A percentile compares a stretch with the other conserved stretches of the same genome.
phyloP scores from a whole-genome alignment of 495 filamentous ascomycete species.

The Astrothelium subdiscretum region DNA sequence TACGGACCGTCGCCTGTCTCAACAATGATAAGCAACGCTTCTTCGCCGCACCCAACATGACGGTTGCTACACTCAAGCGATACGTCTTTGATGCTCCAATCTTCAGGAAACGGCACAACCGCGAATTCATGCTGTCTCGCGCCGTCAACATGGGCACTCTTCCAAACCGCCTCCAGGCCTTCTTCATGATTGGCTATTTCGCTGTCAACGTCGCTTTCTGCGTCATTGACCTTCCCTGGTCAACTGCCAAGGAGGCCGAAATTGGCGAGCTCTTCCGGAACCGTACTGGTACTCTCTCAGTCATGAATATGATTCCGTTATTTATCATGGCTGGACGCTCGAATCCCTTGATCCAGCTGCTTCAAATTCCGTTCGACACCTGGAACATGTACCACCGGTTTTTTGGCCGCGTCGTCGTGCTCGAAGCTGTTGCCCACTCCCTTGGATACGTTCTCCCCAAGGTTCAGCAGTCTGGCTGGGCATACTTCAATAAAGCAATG shows the following conservation, averaged over 20 bases:
- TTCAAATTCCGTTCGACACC: constrained; percentile 88
- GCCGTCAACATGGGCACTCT: constrained; percentile 76
- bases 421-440: constrained; percentile 68
- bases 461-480: constrained; percentile 43
- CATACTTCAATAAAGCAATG: constrained; percentile 39
- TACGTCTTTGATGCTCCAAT: constrained; percentile 77
- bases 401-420: constrained; percentile 76
- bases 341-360: constrained; percentile 56
- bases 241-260: constrained; percentile 32
- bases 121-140: constrained; percentile 66
- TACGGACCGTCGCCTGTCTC: constrained; percentile 22
- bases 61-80: constrained; percentile 48
- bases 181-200: constrained; percentile 56
- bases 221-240: constrained; percentile 47
- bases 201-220: constrained; percentile 54
- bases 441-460: constrained; percentile 8
- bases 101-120: constrained; percentile 71
- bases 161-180: constrained; percentile 68
- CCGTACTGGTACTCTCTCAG: constrained; percentile 61
- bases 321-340: constrained; percentile 56
- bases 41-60: constrained; percentile 35
- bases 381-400: constrained; percentile 93
- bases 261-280: constrained; percentile 51
- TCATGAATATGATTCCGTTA: constrained; percentile 70
- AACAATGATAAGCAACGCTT: constrained; percentile 23